phyloP scores from a whole-genome alignment of 768 basidiomycete genomes.

The Boletus reticulatus region DNA sequence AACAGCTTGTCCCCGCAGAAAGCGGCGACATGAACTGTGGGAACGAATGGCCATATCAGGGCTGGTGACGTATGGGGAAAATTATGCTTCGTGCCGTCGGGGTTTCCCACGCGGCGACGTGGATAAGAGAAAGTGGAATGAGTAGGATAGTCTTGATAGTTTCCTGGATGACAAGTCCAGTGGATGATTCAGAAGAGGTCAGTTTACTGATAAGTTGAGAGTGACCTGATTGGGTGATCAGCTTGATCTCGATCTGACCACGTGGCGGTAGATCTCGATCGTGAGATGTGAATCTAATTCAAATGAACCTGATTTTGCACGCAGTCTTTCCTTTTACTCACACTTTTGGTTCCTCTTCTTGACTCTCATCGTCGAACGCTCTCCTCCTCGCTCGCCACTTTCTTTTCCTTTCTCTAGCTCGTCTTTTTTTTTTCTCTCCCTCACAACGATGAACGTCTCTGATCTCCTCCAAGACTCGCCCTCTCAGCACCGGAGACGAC shows the following conservation, averaged over 20 bases:
- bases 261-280: conserved; percentile 33
- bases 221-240: conserved; percentile 8
- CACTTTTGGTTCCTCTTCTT: conserved; percentile 26
- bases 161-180: too few species aligned
- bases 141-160: too few species aligned
- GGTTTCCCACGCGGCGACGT: neutral
- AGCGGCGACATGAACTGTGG: conserved; percentile 4
- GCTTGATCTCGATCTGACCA: conserved; percentile 31
- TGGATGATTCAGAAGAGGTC: too few species aligned
- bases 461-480: conserved; percentile 69
- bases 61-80: conserved; percentile 6
- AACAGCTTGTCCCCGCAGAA: neutral
- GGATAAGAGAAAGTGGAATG: neutral
- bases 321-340: conserved; percentile 28
- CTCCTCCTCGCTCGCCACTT: conserved; percentile 3
- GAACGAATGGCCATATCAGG: neutral
- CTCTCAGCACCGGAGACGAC: conserved; percentile 47
- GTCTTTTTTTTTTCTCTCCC: neutral
- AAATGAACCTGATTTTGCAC: conserved; percentile 33
- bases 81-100: neutral
- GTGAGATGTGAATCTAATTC: conserved; percentile 34
- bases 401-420: neutral
- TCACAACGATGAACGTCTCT: conserved; percentile 58
- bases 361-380: conserved; percentile 22
- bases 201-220: too few species aligned